Evolutionary conservation across 805 yeast species (phyloP).

Genomic region (Starmerella riodocensis): DNA sequence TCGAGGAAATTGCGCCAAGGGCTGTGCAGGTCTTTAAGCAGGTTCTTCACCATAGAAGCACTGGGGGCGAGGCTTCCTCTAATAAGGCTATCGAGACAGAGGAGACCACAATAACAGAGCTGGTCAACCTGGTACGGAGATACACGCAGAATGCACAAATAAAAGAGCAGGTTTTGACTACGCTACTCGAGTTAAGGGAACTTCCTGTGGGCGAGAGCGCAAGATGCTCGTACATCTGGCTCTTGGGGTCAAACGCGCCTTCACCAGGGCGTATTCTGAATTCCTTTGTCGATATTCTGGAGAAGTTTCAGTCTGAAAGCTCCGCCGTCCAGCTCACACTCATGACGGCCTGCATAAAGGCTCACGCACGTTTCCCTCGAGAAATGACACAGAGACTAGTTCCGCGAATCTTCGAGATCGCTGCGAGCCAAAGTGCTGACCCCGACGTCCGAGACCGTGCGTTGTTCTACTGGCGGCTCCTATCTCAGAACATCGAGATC

Average conservation of each 20-base stretch:
- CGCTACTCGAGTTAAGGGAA: neutral
- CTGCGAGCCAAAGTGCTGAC: constrained; percentile 62
- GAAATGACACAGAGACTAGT: constrained; percentile 42
- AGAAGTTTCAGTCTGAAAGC: constrained; percentile 47
- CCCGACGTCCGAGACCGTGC: constrained; percentile 85
- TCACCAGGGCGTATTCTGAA: constrained; percentile 20
- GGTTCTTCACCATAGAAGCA: neutral
- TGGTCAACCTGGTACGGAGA: constrained; percentile 61
- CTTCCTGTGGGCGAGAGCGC: constrained; percentile 47
- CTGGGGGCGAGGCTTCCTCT: neutral
- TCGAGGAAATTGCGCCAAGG: constrained; percentile 44
- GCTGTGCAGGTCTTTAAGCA: constrained; percentile 20
- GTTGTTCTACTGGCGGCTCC: constrained; percentile 68
- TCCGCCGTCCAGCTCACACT: constrained; percentile 60
- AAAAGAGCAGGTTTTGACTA: neutral
- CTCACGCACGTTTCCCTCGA: constrained; percentile 45
- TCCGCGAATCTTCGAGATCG: constrained; percentile 44
- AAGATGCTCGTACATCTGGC: constrained; percentile 68
- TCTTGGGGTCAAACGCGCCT: constrained; percentile 53
- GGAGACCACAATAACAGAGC: constrained; percentile 44
- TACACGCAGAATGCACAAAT: constrained; percentile 47
- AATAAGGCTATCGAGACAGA: neutral
- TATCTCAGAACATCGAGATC: constrained; percentile 36
- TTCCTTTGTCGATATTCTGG: constrained; percentile 33
- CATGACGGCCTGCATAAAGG: constrained; percentile 61